Evolutionary conservation across 768 basidiomycete genomes (phyloP), one percentile per base, ranked within the genome.

Genomic region (Lepiota brunneoincarnata): DNA sequence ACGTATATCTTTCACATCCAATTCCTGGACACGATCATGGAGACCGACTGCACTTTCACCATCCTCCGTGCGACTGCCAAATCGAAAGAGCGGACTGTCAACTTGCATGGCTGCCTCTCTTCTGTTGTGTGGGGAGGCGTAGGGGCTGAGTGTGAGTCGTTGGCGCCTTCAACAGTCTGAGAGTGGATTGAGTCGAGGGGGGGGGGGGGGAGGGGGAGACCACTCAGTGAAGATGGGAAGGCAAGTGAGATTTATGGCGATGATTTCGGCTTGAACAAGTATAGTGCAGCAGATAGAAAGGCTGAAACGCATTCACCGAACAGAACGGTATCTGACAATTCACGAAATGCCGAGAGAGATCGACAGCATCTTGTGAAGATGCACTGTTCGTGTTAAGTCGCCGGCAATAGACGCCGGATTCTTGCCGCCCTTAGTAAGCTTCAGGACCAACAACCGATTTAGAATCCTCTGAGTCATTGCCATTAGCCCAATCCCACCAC

Each of bases 31-130:
- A 2, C 44, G 45, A 11, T 62, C 58, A 34, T 61, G 54, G 21
- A 55, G 20, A 7, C 56, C 58, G 23, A 58, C 58, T 2, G 46
- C 40, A 38, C 59, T 57, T 34, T 63, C 64, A 18, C 60, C 59
- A 23, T 65, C 63, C 35, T 41, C 59, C 2, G 38, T 41, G 7
- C 31, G 31, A 31, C 11, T 9, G 17, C 54, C 58, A 43, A 64
- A 61, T 37, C 56, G 59, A 54, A 58, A 64, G 17, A 59, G 49
- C 9, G 38, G 44, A 9, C 31, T 21, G 23, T 47, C 31, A 15
- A 11, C 39, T 12, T 36, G 46, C 44, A 52, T 45, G 17, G 24
- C n/a, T 42, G 31, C 31, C 31, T 31, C 31, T 6, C 11, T 6
- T 31, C 7, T 12, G 20, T 26, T 26, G 17, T 14, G 20, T 1